Evolutionary conservation across 1,139 yeast genomes (phyloP), one percentile per base, ranked within the genome.

Genomic region (Candida glucosophila): DNA sequence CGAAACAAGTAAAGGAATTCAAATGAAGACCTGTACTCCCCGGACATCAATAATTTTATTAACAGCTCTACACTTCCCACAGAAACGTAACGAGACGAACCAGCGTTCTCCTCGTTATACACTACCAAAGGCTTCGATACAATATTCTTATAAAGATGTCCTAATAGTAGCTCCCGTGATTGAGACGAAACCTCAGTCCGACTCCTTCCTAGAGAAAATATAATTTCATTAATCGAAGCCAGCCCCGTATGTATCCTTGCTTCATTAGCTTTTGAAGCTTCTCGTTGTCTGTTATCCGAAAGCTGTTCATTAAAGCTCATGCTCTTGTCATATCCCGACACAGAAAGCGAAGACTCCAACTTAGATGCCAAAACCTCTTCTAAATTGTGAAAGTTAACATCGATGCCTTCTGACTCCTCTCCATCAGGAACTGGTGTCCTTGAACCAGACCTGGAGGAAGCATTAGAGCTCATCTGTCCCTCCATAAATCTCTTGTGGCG

Each of bases 81-180:
- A 19, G 54, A 51, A 12, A 64, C 58, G 34, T 44, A 58, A 26
- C 47, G 46, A 3, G 36, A 32, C 2, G 59, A 47, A 2, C 59
- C 66, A 2, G 43, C 34, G 23, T 50, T 46, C 25, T 58, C 58
- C 23, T 62, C 69, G 30, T 64, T 62, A 31, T 48, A 51, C 3
- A 57, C 52, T 5, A 50, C 29, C 25, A 66, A 43, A 2, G 73
- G 67, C 32, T 60, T 61, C 12, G 59, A 55, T 4, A 64, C 66
- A 22, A 66, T 52, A 40, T 68, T 46, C 33, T 64, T 64, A 39
- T 61, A 69, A 25, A 71, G 49, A 42, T 71, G 75, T 5, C 71
- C 71, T 36, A 69, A 48, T 17, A 71, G 51, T 31, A 67, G 41
- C 37, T 70, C 76, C 30, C 76, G 46, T n/a, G 73, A 65, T 25